Base-by-base conservation (phyloP, 768 basidiomycete species). In the Boletus coccyginus region DNA sequence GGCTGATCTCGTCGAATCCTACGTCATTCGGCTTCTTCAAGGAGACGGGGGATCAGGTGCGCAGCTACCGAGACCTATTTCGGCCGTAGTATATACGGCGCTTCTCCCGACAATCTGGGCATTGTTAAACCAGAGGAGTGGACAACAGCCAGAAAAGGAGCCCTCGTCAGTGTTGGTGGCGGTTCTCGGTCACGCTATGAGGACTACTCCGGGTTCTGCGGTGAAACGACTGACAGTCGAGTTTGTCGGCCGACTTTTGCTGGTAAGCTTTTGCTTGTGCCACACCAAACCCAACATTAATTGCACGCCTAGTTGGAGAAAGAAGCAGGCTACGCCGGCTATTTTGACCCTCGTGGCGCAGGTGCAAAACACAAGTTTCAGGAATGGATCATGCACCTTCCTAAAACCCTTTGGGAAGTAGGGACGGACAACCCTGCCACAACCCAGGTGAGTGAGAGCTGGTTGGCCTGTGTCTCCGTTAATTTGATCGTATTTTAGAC, bases 351-450 rank as follows among this genome's bases (percentile, higher is more conserved):
- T 21, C 62, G 48, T 60, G 70, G 53, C 58, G 67, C 60, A 55
- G 61, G 56, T 5, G 66, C 66, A 41, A 62, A 58, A 27, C 62
- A 53, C 33, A 76, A 71, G 50, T 70, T 87, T 39, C 73, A 77
- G 49, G 79, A 79, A 21, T 97, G 94, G 93, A 60, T 93, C 17
- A 69, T 79, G 29, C 84, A 88, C 60, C 78, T 97, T 43, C 92
- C 94, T 0, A 87, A 84, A 70, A 78, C 80, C 7, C 75, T 98
- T 5, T 98, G 95, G 95, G 94, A 98, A 69, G 70, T 89, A 11
- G 87, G 88, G 4, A 71, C 70, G 11, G 80, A 71, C 51, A 82
- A 91, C 66, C 66, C 80, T 17, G 61, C 70, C 1, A 73, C 80
- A 5, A 85, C 86, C 0, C 84, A 90, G 80, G 92, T 90, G 49